Evolutionary conservation across 2,329 filamentous ascomycete species (phyloP).

Genomic region (Elsinoe batatas): DNA sequence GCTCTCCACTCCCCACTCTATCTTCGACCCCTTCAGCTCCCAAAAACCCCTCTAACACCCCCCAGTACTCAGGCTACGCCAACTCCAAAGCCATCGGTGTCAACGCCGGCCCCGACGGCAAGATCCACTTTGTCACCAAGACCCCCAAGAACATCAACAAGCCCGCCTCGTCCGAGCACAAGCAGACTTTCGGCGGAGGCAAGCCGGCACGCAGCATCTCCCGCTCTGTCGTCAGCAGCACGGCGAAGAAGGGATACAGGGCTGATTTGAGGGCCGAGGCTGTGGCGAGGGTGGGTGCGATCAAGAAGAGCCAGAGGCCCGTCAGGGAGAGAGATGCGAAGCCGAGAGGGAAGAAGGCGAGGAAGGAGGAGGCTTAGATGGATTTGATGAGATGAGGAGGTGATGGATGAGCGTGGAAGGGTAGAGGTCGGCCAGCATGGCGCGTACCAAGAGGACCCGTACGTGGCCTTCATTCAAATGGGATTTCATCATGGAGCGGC

Average conservation of each 20-base stretch:
- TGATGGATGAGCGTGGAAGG: not conserved
- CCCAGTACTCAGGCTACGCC: conserved; percentile 79
- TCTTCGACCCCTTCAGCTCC: not conserved
- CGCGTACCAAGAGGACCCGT: not conserved
- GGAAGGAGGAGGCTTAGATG: conserved; percentile 44
- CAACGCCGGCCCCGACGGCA: conserved; percentile 63
- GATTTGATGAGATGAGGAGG: not conserved
- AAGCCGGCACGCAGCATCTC: conserved; percentile 79
- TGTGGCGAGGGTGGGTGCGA: conserved; percentile 76
- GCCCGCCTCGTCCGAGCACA: conserved; percentile 58
- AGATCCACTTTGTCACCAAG: conserved; percentile 75
- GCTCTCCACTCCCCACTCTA: not conserved
- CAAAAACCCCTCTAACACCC: conserved; percentile 7
- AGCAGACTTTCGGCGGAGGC: conserved; percentile 59
- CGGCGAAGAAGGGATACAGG: conserved; percentile 76
- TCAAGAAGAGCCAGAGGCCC: conserved; percentile 68
- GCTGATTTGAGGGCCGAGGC: conserved; percentile 48
- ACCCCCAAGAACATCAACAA: conserved; percentile 61
- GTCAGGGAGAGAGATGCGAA: conserved; percentile 61
- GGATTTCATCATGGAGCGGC: too few relatives aligned
- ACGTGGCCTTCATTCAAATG: not conserved
- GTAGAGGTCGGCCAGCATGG: not conserved
- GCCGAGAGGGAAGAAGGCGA: conserved; percentile 66
- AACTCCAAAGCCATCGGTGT: conserved; percentile 79
- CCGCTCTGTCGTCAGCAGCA: conserved; percentile 72